A percentile compares a stretch with the other conserved stretches of the same genome.
These are phyloP conservation scores for Kodamaea hsintzibuensis DNA, from an alignment of 805 yeast species.

Conservation along the genomic window DNA sequence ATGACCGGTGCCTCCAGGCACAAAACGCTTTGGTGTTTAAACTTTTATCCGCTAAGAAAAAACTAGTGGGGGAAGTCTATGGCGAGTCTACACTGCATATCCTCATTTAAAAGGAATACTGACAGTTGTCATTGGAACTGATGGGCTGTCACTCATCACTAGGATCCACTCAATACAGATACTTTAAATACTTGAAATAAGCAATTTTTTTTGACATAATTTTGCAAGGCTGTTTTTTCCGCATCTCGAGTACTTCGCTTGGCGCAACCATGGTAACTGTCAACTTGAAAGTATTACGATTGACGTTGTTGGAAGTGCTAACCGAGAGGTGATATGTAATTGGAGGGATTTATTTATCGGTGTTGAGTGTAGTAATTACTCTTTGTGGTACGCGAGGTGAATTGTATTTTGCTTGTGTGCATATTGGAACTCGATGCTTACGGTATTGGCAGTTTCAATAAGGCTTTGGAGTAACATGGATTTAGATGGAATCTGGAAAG, in stretches of 20 bases:
- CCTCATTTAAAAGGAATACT: not conserved
- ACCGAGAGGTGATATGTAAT: not conserved
- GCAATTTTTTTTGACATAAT: not conserved
- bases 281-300: not conserved
- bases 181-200: too few relatives aligned
- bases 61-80: not conserved
- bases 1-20: not conserved
- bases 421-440: too few relatives aligned
- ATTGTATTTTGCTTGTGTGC: not conserved
- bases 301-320: not conserved
- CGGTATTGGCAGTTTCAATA: too few relatives aligned
- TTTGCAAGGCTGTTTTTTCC: not conserved
- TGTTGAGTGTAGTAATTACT: not conserved
- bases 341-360: not conserved
- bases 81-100: not conserved
- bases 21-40: not conserved
- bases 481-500: too few relatives aligned
- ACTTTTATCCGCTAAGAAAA: not conserved
- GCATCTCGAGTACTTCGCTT: not conserved
- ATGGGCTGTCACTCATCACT: too few relatives aligned
- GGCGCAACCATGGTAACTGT: not conserved
- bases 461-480: too few relatives aligned
- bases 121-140: not conserved
- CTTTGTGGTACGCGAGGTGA: not conserved
- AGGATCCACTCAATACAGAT: too few relatives aligned